These are phyloP conservation scores for Solanum chiquidenum DNA, from an alignment of 257 asterid species.

Conservation along the genomic window DNA sequence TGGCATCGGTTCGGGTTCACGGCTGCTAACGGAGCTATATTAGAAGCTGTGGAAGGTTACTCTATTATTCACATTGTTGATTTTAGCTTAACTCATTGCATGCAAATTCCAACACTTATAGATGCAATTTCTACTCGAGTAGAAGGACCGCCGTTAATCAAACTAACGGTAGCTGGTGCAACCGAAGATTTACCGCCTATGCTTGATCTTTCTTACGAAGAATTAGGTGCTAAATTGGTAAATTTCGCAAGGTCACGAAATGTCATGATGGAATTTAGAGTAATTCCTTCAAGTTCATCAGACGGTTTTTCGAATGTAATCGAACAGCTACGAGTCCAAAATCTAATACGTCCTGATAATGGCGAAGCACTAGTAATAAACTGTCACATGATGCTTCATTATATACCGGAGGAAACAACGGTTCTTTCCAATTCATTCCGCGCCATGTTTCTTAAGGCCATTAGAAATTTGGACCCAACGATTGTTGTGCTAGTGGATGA, in stretches of 20 bases:
- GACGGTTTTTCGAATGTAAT: constrained; percentile 59
- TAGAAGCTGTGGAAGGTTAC: constrained; percentile 66
- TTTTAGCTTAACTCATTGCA: constrained; percentile 78
- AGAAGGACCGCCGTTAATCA: constrained; percentile 53
- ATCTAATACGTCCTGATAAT: constrained; percentile 20
- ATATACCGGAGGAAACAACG: constrained; percentile 72
- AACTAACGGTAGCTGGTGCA: constrained; percentile 63
- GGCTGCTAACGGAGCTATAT: constrained; percentile 71
- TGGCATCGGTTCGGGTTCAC: constrained; percentile 96
- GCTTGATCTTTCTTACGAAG: constrained; percentile 74
- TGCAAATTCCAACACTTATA: constrained; percentile 90
- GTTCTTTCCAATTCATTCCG: constrained; percentile 13
- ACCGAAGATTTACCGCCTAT: constrained; percentile 65
- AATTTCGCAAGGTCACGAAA: constrained; percentile 71
- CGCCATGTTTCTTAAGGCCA: constrained; percentile 39
- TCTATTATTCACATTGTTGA: constrained; percentile 67
- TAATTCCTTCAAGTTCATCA: constrained; percentile 40
- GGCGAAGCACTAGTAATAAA: constrained; percentile 72
- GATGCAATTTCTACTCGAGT: constrained; percentile 53
- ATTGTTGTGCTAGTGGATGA: constrained; percentile 61
- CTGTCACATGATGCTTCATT: constrained; percentile 90
- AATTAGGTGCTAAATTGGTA: constrained; percentile 53
- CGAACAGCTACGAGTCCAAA: constrained; percentile 46
- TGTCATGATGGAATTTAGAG: constrained; percentile 50
- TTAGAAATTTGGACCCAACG: constrained; percentile 56